phyloP scores from a whole-genome alignment of 2,329 filamentous ascomycete species.

The Neoarthrinium moseri region DNA sequence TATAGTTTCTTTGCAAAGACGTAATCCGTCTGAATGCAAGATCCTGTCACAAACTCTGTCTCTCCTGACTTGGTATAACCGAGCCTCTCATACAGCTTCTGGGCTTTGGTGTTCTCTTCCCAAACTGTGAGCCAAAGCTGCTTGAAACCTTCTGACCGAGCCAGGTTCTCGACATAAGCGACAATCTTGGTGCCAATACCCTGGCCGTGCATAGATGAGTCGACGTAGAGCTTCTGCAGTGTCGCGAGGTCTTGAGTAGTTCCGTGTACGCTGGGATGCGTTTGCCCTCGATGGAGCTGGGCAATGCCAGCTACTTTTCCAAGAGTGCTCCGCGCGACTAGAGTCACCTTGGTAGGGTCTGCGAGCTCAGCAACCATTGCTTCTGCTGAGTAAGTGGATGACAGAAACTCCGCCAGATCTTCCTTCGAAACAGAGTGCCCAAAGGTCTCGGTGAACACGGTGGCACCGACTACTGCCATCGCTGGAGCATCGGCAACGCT shows the following conservation, averaged over 20 bases:
- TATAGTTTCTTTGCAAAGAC: slow-evolving; percentile 13
- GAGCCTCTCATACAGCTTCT: slow-evolving; percentile 21
- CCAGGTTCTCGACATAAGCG: slow-evolving; percentile 20
- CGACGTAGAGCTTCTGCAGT: slow-evolving; percentile 27
- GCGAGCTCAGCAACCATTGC: slow-evolving; percentile 18
- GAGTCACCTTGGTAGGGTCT: slow-evolving; percentile 17
- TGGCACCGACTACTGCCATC: slow-evolving; percentile 23
- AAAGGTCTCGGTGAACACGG: slow-evolving; percentile 24
- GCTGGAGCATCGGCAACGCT: slow-evolving; percentile 18
- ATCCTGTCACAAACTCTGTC: slow-evolving; percentile 19
- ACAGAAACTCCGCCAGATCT: slow-evolving; percentile 22
- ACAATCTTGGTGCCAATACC: slow-evolving; percentile 26
- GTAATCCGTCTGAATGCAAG: slow-evolving; percentile 21
- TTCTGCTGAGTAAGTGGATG: slow-evolving; percentile 17
- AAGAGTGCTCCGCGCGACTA: slow-evolving; percentile 18
- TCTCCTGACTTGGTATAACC: slow-evolving; percentile 22
- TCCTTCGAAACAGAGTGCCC: slow-evolving; percentile 19
- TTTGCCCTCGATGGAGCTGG: slow-evolving; percentile 21
- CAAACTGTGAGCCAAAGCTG: slow-evolving; percentile 27
- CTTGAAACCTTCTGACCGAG: slow-evolving; percentile 23
- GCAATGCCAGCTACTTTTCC: slow-evolving; percentile 22
- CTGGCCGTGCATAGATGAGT: slow-evolving; percentile 21
- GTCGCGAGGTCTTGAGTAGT: slow-evolving; percentile 14
- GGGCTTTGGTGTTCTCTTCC: slow-evolving; percentile 20
- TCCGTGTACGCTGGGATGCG: slow-evolving; percentile 18